Base-by-base conservation (phyloP, 495 filamentous ascomycete genomes). In the Penicillium taxi region DNA sequence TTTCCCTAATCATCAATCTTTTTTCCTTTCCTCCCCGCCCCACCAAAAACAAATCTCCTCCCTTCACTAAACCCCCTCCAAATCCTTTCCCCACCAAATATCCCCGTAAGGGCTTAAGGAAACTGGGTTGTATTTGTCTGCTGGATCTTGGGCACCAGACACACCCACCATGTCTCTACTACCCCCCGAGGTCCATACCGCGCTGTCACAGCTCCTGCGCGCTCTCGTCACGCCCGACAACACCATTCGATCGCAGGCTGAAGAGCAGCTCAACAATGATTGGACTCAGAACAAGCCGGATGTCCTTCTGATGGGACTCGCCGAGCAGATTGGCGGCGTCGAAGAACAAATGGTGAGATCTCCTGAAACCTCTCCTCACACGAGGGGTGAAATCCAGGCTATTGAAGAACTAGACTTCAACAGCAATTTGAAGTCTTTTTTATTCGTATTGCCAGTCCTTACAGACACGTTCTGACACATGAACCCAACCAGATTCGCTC, bases 201-300 rank as follows among this genome's bases (percentile, higher is more conserved):
- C 86, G 59, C 83, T 99, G 52, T 72, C 71, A 30, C 81, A 86
- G 73, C 77, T 99, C 45, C 75, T 96, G 42, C 75, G 80, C 66
- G 86, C 77, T 27, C 74, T 99, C 41, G 80, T 84, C 59, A 87
- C 88, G n/a, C 61, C 86, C 47, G 88, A 99, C 69, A 99, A 99
- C 62, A 62, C 64, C 24, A 70, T 84, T 50, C 81, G 93, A 47
- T 75, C 80, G 21, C 78, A 84, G 55, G 88, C 89, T 32, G 93
- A 99, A 54, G 86, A 89, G 32, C 79, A 85, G 56, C 65, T 99
- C 42, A 86, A 84, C 53, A 82, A 77, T 61, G 83, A 88, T 60
- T 99, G 91, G 91, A 79, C 87, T 25, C 70, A 67, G 35, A 72
- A 73, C 13, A 75, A 80, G 26, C 89, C 93, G 23, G 88, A 94